Percentiles rank a stretch among this genome's conserved stretches.
Conservation (phyloP, 371 early-diverging fungal genomes). For the Rhizopus microsporus region DNA sequence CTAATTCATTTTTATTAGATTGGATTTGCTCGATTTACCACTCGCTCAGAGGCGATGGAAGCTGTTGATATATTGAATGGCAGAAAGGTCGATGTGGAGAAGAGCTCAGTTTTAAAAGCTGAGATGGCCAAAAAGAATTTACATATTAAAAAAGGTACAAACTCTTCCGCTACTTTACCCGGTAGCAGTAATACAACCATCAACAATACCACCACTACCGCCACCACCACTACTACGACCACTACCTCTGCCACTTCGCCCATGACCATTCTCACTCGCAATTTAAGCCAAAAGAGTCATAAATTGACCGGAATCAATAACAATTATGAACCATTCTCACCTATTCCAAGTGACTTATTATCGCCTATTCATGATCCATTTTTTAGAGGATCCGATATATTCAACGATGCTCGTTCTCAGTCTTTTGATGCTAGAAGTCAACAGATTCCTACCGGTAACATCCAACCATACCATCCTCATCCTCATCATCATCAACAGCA, state of each 20-base stretch:
- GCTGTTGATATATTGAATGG: conserved; percentile 42
- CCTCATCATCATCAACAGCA: conserved; percentile 6
- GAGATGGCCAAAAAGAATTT: conserved; percentile 54
- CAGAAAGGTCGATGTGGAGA: conserved; percentile 38
- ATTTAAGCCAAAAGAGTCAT: conserved; percentile 17
- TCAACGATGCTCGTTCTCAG: conserved; percentile 43
- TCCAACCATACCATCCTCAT: conserved; percentile 10
- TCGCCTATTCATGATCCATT: conserved; percentile 45
- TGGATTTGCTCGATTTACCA: conserved; percentile 45
- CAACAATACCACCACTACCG: conserved; percentile 6
- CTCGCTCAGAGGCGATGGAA: conserved; percentile 40
- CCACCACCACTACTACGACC: conserved; percentile 1
- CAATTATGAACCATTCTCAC: conserved; percentile 37
- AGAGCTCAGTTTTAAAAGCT: conserved; percentile 38
- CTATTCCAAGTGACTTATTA: conserved; percentile 59
- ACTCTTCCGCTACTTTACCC: neutral
- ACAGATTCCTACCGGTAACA: neutral
- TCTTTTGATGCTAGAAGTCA: conserved; percentile 31
- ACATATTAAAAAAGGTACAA: conserved; percentile 41
- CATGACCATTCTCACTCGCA: conserved; percentile 18
- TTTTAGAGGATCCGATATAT: conserved; percentile 32
- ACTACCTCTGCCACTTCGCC: conserved; percentile 7
- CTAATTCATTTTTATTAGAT: conserved; percentile 25
- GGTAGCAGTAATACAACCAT: neutral
- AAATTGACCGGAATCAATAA: conserved; percentile 8